Conservation (phyloP, 257 asterid species). For the Solanum ossicruentum region DNA sequence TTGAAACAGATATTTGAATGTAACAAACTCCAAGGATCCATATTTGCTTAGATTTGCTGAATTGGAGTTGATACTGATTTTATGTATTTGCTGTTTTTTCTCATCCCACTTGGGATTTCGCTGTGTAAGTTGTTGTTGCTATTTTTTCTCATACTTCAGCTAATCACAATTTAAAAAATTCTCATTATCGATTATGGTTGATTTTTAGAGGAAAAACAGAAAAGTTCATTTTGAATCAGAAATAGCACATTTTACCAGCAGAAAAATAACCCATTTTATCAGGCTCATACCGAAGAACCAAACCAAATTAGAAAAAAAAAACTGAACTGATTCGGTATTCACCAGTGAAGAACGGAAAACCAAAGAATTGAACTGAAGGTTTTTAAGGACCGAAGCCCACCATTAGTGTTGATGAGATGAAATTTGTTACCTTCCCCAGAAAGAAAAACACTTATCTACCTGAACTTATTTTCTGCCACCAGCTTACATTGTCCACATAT, state of each 20-base stretch:
- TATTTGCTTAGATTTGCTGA: neutral
- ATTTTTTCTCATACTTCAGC: slow-evolving; percentile 64
- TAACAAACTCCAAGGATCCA: neutral
- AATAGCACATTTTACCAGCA: neutral
- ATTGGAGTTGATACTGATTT: neutral
- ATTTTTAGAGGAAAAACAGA: neutral
- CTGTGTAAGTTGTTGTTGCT: too few species aligned
- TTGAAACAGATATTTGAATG: neutral
- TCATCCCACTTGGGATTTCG: too few species aligned
- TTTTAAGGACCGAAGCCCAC: neutral
- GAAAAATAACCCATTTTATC: neutral
- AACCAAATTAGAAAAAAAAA: neutral
- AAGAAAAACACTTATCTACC: neutral
- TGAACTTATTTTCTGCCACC: neutral
- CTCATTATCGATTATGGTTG: neutral
- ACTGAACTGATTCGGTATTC: neutral
- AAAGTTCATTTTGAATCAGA: neutral
- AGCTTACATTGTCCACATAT: neutral
- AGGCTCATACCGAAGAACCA: neutral
- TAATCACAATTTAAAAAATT: slow-evolving; percentile 4
- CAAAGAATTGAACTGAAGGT: neutral
- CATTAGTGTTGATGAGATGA: neutral
- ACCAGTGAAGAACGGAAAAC: neutral
- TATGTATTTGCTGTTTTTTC: too few species aligned
- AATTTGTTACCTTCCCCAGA: neutral